Percentiles rank a stretch among this genome's conserved stretches.
Evolutionary conservation across 345 rosid genomes (phyloP).

Genomic region (Zanthoxylum bungeanum): DNA sequence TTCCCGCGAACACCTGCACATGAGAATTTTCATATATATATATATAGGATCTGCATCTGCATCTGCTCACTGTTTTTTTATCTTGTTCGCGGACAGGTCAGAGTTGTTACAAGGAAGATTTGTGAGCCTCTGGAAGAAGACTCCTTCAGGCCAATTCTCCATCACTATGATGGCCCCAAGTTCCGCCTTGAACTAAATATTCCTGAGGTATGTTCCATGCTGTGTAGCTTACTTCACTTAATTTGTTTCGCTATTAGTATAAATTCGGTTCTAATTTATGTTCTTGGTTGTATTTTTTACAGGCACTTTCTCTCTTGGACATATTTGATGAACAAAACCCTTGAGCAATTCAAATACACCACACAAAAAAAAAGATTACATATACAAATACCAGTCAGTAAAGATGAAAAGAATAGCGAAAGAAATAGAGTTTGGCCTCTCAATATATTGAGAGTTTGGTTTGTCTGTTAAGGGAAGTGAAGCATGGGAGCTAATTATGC

Average conservation of each 20-base stretch:
- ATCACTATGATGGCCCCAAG: constrained; percentile 98
- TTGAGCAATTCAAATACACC: constrained; percentile 21
- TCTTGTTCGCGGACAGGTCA: constrained; percentile 43
- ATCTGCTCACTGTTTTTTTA: no score
- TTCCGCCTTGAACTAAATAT: constrained; percentile 90
- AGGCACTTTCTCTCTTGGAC: constrained; percentile 92
- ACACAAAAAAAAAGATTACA: constrained; percentile 8
- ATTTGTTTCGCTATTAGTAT: neutral
- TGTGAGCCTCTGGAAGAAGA: constrained; percentile 95
- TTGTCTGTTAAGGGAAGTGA: neutral
- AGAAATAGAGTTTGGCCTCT: neutral
- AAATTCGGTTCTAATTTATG: neutral
- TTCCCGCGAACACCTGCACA: no score
- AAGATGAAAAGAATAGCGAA: neutral
- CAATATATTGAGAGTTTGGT: neutral
- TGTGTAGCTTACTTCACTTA: neutral
- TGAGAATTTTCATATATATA: no score
- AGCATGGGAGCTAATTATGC: neutral
- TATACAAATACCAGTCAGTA: constrained; percentile 2
- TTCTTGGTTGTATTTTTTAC: constrained; percentile 11
- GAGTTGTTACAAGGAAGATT: constrained; percentile 72
- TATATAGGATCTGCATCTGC: no score
- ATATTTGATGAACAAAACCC: constrained; percentile 60
- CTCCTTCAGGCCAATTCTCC: constrained; percentile 94
- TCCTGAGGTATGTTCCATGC: constrained; percentile 68